These are phyloP conservation scores for Silene conica DNA, from an alignment of 148 eudicot species.

Conservation along the genomic window DNA sequence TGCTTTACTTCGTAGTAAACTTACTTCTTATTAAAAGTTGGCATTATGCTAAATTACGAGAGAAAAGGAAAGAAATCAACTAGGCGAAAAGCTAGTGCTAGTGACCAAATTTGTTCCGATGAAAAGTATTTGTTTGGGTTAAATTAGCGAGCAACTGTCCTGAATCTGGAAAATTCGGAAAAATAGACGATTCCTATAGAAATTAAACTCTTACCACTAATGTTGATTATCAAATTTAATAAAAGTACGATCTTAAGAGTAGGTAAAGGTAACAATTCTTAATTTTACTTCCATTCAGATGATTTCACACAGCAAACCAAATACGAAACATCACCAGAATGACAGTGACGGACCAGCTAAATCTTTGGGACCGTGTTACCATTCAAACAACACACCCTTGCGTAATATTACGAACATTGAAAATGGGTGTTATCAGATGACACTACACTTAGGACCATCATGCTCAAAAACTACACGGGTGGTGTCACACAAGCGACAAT, in stretches of 20 bases:
- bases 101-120: not conserved
- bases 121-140: not conserved
- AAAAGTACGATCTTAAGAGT: not conserved
- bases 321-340: not conserved
- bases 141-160: not conserved
- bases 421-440: too few species aligned
- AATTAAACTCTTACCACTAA: not conserved
- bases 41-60: not conserved
- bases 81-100: not conserved
- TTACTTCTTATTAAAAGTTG: not conserved
- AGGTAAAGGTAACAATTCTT: slow-evolving; percentile 1
- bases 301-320: not conserved
- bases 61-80: slow-evolving; percentile 2
- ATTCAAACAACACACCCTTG: not conserved
- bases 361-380: not conserved
- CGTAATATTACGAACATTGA: too few species aligned
- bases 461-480: not conserved
- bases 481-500: not conserved
- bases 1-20: not conserved
- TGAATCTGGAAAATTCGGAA: not conserved
- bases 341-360: not conserved
- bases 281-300: slow-evolving; percentile 1
- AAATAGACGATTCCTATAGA: not conserved
- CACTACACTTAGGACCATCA: not conserved
- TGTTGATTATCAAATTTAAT: not conserved